Percentiles rank a stretch among this genome's conserved stretches.
These are phyloP conservation scores for Didymosphaeria variabile DNA, from an alignment of 2,329 filamentous ascomycete species.

Conservation along the genomic window DNA sequence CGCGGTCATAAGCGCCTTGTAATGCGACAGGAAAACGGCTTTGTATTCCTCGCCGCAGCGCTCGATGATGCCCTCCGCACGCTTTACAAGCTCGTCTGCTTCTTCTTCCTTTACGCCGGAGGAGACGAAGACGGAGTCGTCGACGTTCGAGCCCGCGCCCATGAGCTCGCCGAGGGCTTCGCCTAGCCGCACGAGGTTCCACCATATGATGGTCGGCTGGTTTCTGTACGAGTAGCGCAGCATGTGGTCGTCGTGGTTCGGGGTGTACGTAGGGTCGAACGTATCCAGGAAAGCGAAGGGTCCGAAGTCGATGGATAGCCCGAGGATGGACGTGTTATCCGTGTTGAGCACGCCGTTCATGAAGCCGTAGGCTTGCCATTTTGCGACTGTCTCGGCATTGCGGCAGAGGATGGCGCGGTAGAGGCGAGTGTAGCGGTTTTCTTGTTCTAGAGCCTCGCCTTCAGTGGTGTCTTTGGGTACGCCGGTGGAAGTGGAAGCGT, in stretches of 20 bases:
- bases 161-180: slow-evolving; percentile 90
- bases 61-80: slow-evolving; percentile 85
- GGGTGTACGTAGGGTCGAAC: slow-evolving; percentile 93
- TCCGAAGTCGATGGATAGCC: slow-evolving; percentile 91
- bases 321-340: slow-evolving; percentile 92
- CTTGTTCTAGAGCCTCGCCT: slow-evolving; percentile 71
- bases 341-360: slow-evolving; percentile 99
- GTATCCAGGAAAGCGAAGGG: slow-evolving; percentile 98
- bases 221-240: slow-evolving; percentile 92
- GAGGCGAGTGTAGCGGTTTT: slow-evolving; percentile 87
- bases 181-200: slow-evolving; percentile 92
- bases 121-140: slow-evolving; percentile 74
- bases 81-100: slow-evolving; percentile 73
- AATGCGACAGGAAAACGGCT: slow-evolving; percentile 85
- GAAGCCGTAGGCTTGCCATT: slow-evolving; percentile 99
- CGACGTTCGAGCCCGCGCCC: slow-evolving; percentile 76
- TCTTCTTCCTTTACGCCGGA: slow-evolving; percentile 77
- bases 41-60: slow-evolving; percentile 88
- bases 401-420: slow-evolving; percentile 87
- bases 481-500: slow-evolving; percentile 55
- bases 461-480: slow-evolving; percentile 68
- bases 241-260: slow-evolving; percentile 92
- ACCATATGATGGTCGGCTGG: slow-evolving; percentile 97
- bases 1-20: slow-evolving; percentile 82
- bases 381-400: slow-evolving; percentile 87